A percentile compares a stretch with the other conserved stretches of the same genome.
Conservation (phyloP, 179 eudicot genomes). For the Carnegiea gigantea region DNA sequence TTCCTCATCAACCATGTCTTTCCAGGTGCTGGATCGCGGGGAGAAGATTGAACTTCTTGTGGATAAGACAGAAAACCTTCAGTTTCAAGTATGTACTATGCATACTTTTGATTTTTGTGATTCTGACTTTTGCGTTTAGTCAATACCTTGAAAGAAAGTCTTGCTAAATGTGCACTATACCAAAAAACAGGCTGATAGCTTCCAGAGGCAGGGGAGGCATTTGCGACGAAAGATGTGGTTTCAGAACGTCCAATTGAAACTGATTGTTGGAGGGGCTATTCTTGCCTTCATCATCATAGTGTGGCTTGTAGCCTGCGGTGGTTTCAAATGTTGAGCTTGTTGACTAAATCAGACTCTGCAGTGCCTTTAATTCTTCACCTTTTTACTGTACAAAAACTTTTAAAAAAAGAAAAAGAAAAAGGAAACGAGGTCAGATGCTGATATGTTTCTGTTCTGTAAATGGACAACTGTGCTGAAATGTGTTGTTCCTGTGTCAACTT, state of each 20-base stretch:
- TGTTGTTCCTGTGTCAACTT: neutral
- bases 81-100: slow-evolving; percentile 59
- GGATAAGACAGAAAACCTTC: slow-evolving; percentile 92
- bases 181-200: slow-evolving; percentile 73
- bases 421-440: neutral
- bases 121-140: neutral
- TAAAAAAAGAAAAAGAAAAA: neutral
- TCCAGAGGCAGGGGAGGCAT: slow-evolving; percentile 96
- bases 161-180: slow-evolving; percentile 1
- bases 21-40: slow-evolving; percentile 92
- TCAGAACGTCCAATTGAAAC: slow-evolving; percentile 84
- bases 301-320: slow-evolving; percentile 71
- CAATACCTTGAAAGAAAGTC: neutral
- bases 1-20: neutral
- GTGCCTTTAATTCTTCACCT: slow-evolving; percentile 6
- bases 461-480: slow-evolving; percentile 13
- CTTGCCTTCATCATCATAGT: slow-evolving; percentile 58
- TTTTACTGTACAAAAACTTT: slow-evolving; percentile 7
- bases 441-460: slow-evolving; percentile 2
- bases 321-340: slow-evolving; percentile 57
- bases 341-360: slow-evolving; percentile 10
- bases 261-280: slow-evolving; percentile 60
- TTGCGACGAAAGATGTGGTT: slow-evolving; percentile 90
- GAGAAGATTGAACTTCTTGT: slow-evolving; percentile 93
- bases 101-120: neutral